Base-by-base conservation (phyloP, 345 rosid genomes). In the Pugionium dolabratum region DNA sequence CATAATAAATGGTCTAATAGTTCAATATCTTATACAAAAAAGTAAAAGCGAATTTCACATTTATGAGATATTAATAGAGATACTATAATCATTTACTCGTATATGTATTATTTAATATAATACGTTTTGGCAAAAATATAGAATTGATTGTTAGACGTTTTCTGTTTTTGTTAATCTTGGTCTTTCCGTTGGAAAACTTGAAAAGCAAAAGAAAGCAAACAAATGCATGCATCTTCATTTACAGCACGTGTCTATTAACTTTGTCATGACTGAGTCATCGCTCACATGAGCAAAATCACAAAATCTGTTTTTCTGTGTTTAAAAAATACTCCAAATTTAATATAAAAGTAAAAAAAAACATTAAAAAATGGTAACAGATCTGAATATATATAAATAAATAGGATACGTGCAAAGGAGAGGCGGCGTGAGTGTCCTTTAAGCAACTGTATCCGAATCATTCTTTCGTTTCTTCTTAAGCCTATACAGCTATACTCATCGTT, bases 191-290 rank as follows among this genome's bases (percentile, higher is more conserved):
- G 76, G 47, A 62, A 62, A 62, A 41, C n/a, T 25, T 46, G 43
- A 72, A n/a, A 64, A 64, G 53, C 56, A 62, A 48, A 42, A 64
- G 70, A 45, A 25, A 66, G 52, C 46, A 58, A 54, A 28, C 0
- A 48, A 67, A 54, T 74, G 64, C 77, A 74, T 74, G 77, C 55
- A 74, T 74, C 77, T 74, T 33, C 40, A 67, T 39, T 54, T 61
- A 54, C 1, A 49, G 7, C 77, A 74, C 77, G 77, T 66, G 67
- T 36, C 3, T 41, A 64, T 72, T 44, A 60, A 4, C 31, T 62
- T 48, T 47, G 65, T 35, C 49, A 65, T 26, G 76, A 66, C 67
- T 65, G 43, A 59, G 66, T 59, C 76, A 50, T 51, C 29, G 25
- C 55, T 11, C 66, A 65, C 71, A 72, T 59, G 76, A 66, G 43